Evolutionary conservation across 176 grass and related monocot genomes (phyloP), one percentile per base, ranked within the genome.

Genomic region (Paspalum notatum): DNA sequence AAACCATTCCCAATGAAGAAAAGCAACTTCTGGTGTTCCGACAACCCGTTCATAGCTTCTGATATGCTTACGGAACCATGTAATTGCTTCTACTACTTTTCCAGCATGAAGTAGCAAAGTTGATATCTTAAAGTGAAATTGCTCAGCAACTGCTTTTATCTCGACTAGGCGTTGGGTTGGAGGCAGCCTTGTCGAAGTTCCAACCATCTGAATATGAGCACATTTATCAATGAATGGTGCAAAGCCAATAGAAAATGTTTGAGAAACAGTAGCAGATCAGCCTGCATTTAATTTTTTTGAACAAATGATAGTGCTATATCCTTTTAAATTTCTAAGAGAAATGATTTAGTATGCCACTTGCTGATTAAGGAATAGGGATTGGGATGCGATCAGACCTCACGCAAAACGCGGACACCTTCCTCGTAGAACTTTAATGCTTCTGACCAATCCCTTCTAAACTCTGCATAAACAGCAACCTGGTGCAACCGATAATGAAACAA

Each of bases 1-100:
- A 79, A 93, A 90, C 96, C 96, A 99, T 59, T 95, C 92, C 96
- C 96, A 99, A 67, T 99, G 96, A 85, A 99, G 85, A 76, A 95
- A 95, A 73, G 87, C 89, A 83, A 87, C 89, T 84, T 93, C 88
- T 81, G 88, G 72, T 46, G 48, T 74, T 70, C 96, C 96, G 53
- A 90, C 86, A 77, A 93, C 78, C 42, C 69, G 87, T 83, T 84
- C 85, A 68, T 95, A 95, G 42, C 90, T 88, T 81, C 68, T 83
- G 70, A 91, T 86, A 75, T 99, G 90, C 71, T 95, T 99, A 67
- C 80, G 80, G 68, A 99, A 95, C 86, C 96, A 94, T 85, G 86
- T 75, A 61, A 99, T 89, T 79, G 96, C 96, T 78, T 95, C 96
- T 80, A 93, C 79, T 46, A 93, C 80, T 80, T 99, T 99, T 76